Base-by-base conservation (phyloP, 1,284 basidiomycete species). In the Ustilago tritici region DNA sequence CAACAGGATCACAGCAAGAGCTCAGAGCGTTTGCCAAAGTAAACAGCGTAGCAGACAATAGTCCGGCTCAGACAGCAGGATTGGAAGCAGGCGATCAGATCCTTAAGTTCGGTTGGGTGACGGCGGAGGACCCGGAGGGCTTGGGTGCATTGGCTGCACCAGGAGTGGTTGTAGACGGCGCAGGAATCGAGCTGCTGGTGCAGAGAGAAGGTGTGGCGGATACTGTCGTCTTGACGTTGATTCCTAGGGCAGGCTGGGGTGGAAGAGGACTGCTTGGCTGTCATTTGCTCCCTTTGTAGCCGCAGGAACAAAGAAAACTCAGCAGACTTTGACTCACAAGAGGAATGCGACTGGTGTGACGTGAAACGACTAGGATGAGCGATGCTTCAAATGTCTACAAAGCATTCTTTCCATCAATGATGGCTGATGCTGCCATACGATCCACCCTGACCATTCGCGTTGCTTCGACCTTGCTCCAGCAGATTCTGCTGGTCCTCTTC, bases 211-310 rank as follows among this genome's bases (percentile, higher is more conserved):
- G 56, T 9, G 19, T 6, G 3, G n/a, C 61, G 11, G 19, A 43
- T 14, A 36, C 38, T 0, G 32, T 71, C 4, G 14, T 28, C 2
- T 36, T 77, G 54, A 65, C 60, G 0, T 47, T 79, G 38, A 64
- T 60, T 1, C 78, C 75, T 1, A 66, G 62, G 34, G 59, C 70
- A 28, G 68, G 60, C 3, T 79, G 75, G 78, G 78, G 78, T 11
- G 78, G 78, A 53, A 70, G 78, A 64, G 78, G 78, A 0, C n/a
- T 79, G 61, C 67, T 79, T n/a, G 78, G 75, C 17, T 73, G 70
- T 11, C 70, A 73, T 50, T 61, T 77, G 19, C 43, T 76, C 5
- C 73, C 73, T 4, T 8, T 71, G n/a, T 71, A 64, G 38, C 15
- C 11, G 10, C 9, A 35, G 9, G 10, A 55, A 53, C 4, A 0